Evolutionary conservation across 768 basidiomycete genomes (phyloP), one percentile per base, ranked within the genome.

Genomic region (Leccinum fibrillosum): DNA sequence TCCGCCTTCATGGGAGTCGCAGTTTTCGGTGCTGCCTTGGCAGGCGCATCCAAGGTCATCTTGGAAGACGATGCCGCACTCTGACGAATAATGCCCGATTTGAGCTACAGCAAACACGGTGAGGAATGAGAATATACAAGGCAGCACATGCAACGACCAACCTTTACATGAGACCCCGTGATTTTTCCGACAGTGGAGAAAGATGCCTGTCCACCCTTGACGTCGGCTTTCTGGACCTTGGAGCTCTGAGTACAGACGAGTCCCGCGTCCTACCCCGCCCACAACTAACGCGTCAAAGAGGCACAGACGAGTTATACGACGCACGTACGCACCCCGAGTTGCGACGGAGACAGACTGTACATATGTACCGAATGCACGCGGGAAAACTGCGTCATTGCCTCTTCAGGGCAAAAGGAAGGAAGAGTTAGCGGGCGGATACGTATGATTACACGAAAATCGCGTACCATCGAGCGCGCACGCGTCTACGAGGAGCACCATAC

Each of bases 291-390:
- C 1, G 30, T 51, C 10, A 6, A 19, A 45, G 21, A 35, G 12
- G 42, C 13, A 17, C 59, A 30, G 35, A 26, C 2, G 39, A 13
- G 42, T 44, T 19, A 19, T 42, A 42, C 0, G 12, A 32, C 12
- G 1, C 7, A 23, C 15, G 32, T 11, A 60, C 61, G 39, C 48
- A 75, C 86, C 54, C 67, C 85, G 39, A 92, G 68, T 4, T 77
- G 80, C 1, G 84, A 81, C 1, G 89, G 86, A 0, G 90, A 84
- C 30, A 93, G 67, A 65, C 88, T 84, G 69, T 93, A 92, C 9
- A 93, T 72, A 62, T 89, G 83, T 13, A 85, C 74, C 1, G 81
- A 81, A 60, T 77, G 66, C n/a, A 90, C 63, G 25, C 75, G 77
- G 1, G 67, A 62, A 62, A 86, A 90, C 52, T 79, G 77, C 4